Evolutionary conservation across 176 grass and related monocot genomes (phyloP), one percentile per base, ranked within the genome.

Genomic region (Coix lacrymajobi): DNA sequence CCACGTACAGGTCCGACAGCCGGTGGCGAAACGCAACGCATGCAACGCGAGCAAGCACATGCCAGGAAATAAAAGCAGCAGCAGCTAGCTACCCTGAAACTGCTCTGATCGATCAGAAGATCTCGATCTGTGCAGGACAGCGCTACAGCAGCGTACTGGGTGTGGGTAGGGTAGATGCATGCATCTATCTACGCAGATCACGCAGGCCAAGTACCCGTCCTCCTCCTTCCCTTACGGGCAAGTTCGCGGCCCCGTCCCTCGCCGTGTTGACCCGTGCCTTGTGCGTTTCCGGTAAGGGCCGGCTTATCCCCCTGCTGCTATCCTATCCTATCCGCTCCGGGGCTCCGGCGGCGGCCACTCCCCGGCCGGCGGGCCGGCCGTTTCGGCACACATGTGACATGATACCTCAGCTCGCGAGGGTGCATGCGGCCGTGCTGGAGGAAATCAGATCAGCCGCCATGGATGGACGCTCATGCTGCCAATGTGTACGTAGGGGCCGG

Each of bases 271-370:
- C 36, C 60, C 36, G 60, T 79, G 76, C 68, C 19, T 34, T 36
- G 78, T 25, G 68, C 87, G 11, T 88, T 84, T 77, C 69, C 5
- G 72, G 83, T 71, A 82, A 82, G 78, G n/a, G n/a, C n/a, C n/a
- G n/a, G 1, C 36, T 85, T 86, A 85, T 86, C 88, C n/a, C n/a
- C n/a, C 44, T 30, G 22, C 17, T 7, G 19, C 17, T 1, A 5
- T 19, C n/a, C 37, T 52, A 52, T 5, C 15, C 38, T 1, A 8
- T 39, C 46, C n/a, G n/a, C n/a, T n/a, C n/a, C n/a, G n/a, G n/a
- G n/a, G 46, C 48, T 51, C 48, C 17, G 16, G 16, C 43, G 15
- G 16, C n/a, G n/a, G n/a, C n/a, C n/a, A n/a, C n/a, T n/a, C n/a
- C n/a, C n/a, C n/a, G n/a, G n/a, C n/a, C n/a, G n/a, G n/a, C n/a